Evolutionary conservation across 164 flowering plant species (phyloP).

Genomic region (Buxus sempervirens): DNA sequence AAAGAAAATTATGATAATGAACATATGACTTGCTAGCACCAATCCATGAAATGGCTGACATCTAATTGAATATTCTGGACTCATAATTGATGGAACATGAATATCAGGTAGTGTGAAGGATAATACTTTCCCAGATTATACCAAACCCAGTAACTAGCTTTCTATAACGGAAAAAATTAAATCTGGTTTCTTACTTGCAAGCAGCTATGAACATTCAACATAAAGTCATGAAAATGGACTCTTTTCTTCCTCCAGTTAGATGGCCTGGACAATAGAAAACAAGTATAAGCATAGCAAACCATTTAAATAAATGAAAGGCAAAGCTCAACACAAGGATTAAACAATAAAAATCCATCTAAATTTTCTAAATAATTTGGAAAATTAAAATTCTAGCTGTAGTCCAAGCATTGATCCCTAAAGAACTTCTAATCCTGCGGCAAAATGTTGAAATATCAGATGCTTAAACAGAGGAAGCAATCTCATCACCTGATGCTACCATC

Average conservation of each 20-base stretch:
- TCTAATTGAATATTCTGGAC: background rate
- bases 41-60: background rate
- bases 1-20: no score
- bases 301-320: background rate
- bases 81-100: background rate
- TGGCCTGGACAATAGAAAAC: constrained; percentile 46
- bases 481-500: background rate
- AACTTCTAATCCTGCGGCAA: background rate
- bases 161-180: background rate
- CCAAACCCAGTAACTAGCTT: background rate
- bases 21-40: background rate
- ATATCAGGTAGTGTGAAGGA: background rate
- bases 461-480: background rate
- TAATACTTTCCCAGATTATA: background rate
- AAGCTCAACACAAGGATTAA: background rate
- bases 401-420: background rate
- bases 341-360: background rate
- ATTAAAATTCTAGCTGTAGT: background rate
- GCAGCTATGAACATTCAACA: constrained; percentile 91
- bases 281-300: background rate
- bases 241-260: constrained; percentile 87
- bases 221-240: constrained; percentile 98
- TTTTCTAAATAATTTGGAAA: no score
- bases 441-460: background rate
- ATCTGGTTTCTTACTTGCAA: constrained; percentile 58